Percentiles rank a stretch among this genome's conserved stretches.
Evolutionary conservation across 768 basidiomycete genomes (phyloP).

Genomic region (Wakefieldia striispora): DNA sequence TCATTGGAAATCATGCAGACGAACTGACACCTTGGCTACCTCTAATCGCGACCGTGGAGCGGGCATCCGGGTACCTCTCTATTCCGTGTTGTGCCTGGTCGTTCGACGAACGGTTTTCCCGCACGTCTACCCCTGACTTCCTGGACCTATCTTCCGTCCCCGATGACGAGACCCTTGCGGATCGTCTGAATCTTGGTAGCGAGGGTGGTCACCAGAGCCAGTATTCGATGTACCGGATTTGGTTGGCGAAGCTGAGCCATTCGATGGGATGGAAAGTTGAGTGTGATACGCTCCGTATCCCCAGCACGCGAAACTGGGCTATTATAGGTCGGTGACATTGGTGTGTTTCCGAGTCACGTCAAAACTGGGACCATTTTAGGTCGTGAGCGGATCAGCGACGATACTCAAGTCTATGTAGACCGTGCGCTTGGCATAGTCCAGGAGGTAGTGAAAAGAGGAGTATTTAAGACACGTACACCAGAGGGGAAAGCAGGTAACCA

Average conservation of each 20-base stretch:
- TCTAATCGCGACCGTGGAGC: conserved; percentile 62
- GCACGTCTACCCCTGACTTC: conserved; percentile 36
- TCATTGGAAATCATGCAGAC: conserved; percentile 96
- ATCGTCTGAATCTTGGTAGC: conserved; percentile 57
- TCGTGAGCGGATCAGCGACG: conserved; percentile 24
- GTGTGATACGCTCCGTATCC: conserved; percentile 83
- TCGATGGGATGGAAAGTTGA: conserved; percentile 87
- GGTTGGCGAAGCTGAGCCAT: conserved; percentile 71
- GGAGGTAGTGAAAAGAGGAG: conserved; percentile 56
- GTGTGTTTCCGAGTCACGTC: not conserved
- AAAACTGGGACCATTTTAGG: conserved; percentile 12
- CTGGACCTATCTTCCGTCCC: conserved; percentile 15
- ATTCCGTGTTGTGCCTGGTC: conserved; percentile 93
- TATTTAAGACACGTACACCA: conserved; percentile 70
- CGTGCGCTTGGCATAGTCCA: conserved; percentile 55
- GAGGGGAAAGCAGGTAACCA: conserved; percentile 57
- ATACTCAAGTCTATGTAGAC: conserved; percentile 10
- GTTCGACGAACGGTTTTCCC: conserved; percentile 66
- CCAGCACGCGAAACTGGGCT: conserved; percentile 92
- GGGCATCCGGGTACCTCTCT: conserved; percentile 66
- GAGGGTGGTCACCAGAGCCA: conserved; percentile 61
- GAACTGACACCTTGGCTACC: conserved; percentile 96
- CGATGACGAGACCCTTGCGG: conserved; percentile 34
- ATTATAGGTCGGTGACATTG: conserved; percentile 63
- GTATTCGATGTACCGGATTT: conserved; percentile 83